Base-by-base conservation (phyloP, 192 early-diverging fungal species). In the Backusella psychrophila region DNA sequence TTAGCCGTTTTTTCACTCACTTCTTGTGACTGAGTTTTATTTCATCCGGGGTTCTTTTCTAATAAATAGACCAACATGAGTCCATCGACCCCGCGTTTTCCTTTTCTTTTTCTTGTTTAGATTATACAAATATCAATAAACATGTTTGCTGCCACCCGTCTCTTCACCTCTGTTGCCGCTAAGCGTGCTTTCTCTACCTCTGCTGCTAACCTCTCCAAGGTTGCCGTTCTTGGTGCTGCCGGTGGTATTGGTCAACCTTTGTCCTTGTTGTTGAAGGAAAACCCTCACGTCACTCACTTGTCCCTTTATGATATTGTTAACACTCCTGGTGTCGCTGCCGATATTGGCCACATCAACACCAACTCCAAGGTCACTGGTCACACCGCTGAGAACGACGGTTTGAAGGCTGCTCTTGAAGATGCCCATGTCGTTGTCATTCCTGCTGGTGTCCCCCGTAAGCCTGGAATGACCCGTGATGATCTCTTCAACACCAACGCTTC, bases 391-490 rank as follows among this genome's bases (percentile, higher is more conserved):
- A 93, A 84, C 88, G 70, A 71, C 4, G 70, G 70, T 49, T 71
- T 96, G 76, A 87, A 83, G 66, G 89, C 77, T 44, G 70, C 70
- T 23, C 74, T 75, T 31, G 66, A 29, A 42, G 67, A 33, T 63
- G 69, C 69, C 15, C 52, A 34, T 41, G 38, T 38, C 19, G 93
- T 99, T 72, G 94, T 99, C 70, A 98, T 99, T 80, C 98, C 98
- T 21, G 97, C 96, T 75, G 96, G 97, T 82, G 94, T 99, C 15
- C 97, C 97, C 72, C 93, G 97, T 82, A 99, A 99, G 93, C 97
- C 96, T 73, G 97, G 96, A 67, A 99, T 99, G 97, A 96, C 96
- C 75, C 94, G 97, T 83, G 96, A 99, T 82, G 97, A 99, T 76
- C 87, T 99, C 74, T 99, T 99, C 94, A 99, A 98, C 91, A 96